Conservation (phyloP, 23 red algal species). For the Gracilaria vermiculophylla region DNA sequence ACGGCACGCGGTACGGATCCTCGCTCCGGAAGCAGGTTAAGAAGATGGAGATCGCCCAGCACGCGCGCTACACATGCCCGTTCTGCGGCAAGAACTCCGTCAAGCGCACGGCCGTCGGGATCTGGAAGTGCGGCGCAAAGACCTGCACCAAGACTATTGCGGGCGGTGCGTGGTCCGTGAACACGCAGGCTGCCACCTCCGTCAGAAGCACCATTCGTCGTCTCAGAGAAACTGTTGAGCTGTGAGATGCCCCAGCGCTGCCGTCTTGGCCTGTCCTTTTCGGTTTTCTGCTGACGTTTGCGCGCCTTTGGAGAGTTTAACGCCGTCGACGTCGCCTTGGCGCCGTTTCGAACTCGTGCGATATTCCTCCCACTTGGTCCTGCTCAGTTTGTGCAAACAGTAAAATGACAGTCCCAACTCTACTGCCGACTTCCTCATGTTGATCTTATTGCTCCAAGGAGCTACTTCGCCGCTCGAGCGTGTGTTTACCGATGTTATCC, state of each 20-base stretch:
- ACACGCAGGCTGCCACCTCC: slow-evolving; percentile 94
- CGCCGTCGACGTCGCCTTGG: not conserved
- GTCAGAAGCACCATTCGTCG: slow-evolving; percentile 95
- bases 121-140: slow-evolving; percentile 92
- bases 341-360: not conserved
- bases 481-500: not conserved
- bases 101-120: slow-evolving; percentile 90
- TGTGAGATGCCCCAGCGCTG: slow-evolving; percentile 6
- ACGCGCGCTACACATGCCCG: slow-evolving; percentile 91
- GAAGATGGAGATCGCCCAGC: slow-evolving; percentile 99
- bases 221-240: slow-evolving; percentile 85
- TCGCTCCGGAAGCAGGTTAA: slow-evolving; percentile 96
- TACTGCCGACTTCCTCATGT: not conserved
- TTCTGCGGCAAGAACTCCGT: slow-evolving; percentile 98
- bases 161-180: slow-evolving; percentile 97
- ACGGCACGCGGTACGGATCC: slow-evolving; percentile 97
- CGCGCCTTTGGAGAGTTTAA: too few species aligned
- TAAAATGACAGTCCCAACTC: not conserved
- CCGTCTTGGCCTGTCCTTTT: not conserved
- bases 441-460: not conserved
- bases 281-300: not conserved
- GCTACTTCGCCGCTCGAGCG: not conserved
- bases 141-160: slow-evolving; percentile 88
- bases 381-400: not conserved
- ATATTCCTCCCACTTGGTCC: not conserved